Percentiles rank a stretch among this genome's conserved stretches.
Evolutionary conservation across 2,329 filamentous ascomycete species (phyloP).

Genomic region (Cladosporium sp.): DNA sequence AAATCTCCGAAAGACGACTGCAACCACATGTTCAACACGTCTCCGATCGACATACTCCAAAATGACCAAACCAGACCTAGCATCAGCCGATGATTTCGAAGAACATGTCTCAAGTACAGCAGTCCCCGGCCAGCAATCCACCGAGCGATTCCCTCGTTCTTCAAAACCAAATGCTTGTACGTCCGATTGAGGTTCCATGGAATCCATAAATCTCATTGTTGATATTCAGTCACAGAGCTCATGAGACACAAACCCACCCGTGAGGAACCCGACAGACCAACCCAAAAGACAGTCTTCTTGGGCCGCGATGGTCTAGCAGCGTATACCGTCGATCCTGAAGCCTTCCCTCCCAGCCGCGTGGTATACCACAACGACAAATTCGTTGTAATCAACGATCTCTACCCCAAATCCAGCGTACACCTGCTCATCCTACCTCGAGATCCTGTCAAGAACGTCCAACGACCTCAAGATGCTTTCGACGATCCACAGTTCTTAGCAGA

Average conservation of each 20-base stretch:
- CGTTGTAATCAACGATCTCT: slow-evolving; percentile 76
- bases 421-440: slow-evolving; percentile 81
- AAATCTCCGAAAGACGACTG: neutral
- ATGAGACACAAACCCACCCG: slow-evolving; percentile 36
- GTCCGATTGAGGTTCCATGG: neutral
- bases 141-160: slow-evolving; percentile 10
- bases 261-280: slow-evolving; percentile 25
- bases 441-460: slow-evolving; percentile 52
- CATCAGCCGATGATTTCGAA: slow-evolving; percentile 20
- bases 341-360: slow-evolving; percentile 55
- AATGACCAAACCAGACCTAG: slow-evolving; percentile 9
- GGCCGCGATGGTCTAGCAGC: slow-evolving; percentile 58
- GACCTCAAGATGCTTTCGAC: slow-evolving; percentile 74
- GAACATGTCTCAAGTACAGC: slow-evolving; percentile 18
- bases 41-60: neutral
- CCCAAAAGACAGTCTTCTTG: slow-evolving; percentile 35
- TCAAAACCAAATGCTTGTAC: slow-evolving; percentile 34
- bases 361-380: slow-evolving; percentile 64
- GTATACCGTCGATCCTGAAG: slow-evolving; percentile 61
- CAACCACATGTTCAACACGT: too few species aligned
- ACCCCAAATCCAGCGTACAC: slow-evolving; percentile 80
- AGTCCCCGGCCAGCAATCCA: slow-evolving; percentile 14
- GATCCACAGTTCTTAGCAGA: slow-evolving; percentile 63
- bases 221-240: slow-evolving; percentile 41
- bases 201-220: slow-evolving; percentile 19